Conservation (phyloP, 2,329 filamentous ascomycete genomes). For the Colletotrichum limetticola region DNA sequence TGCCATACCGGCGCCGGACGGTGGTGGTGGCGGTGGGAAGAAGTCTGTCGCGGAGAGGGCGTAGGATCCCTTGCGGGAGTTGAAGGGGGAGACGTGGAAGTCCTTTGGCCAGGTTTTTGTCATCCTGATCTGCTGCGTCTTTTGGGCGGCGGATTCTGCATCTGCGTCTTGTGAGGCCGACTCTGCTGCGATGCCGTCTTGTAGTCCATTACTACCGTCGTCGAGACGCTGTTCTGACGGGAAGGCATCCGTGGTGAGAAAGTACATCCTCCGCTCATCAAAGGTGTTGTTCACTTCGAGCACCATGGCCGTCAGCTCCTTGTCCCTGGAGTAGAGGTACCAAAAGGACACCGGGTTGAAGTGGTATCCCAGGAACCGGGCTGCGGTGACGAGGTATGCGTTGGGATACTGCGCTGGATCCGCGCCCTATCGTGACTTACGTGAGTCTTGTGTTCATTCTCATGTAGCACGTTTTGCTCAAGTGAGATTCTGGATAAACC, state of each 20-base stretch:
- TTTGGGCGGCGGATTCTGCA: slow-evolving; percentile 35
- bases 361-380: slow-evolving; percentile 74
- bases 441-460: slow-evolving; percentile 28
- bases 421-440: slow-evolving; percentile 56
- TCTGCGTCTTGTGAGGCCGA: neutral
- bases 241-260: slow-evolving; percentile 57
- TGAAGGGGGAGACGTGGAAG: slow-evolving; percentile 83
- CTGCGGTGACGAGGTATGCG: slow-evolving; percentile 78
- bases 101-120: slow-evolving; percentile 72
- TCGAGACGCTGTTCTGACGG: slow-evolving; percentile 32
- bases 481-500: neutral
- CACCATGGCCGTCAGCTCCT: slow-evolving; percentile 71
- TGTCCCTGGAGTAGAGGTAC: slow-evolving; percentile 75
- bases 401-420: slow-evolving; percentile 70
- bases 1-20: slow-evolving; percentile 34
- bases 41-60: slow-evolving; percentile 61
- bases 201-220: neutral
- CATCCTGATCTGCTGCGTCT: slow-evolving; percentile 46
- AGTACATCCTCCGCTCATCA: slow-evolving; percentile 75
- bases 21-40: slow-evolving; percentile 39
- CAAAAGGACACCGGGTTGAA: slow-evolving; percentile 85
- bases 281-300: slow-evolving; percentile 84
- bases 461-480: neutral
- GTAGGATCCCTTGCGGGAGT: slow-evolving; percentile 67
- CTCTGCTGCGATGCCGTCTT: slow-evolving; percentile 10